Percentiles rank a stretch among this genome's conserved stretches.
Evolutionary conservation across 2,329 filamentous ascomycete species (phyloP).

Genomic region (Neophaeococcomyces aloes): DNA sequence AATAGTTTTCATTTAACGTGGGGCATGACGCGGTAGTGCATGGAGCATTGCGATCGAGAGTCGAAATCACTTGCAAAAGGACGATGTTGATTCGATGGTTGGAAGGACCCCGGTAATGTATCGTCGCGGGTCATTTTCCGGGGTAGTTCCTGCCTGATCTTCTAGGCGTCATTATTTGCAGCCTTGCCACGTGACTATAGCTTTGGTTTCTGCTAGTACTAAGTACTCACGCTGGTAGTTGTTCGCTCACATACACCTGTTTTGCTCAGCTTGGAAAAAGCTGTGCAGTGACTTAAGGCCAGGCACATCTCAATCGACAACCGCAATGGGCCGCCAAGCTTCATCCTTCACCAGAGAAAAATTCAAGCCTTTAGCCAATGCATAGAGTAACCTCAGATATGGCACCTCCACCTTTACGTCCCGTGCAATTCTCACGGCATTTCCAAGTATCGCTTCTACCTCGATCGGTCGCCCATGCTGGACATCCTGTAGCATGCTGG

Average conservation of each 20-base stretch:
- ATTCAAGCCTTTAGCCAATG: conserved; percentile 22
- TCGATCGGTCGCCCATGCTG: conserved; percentile 55
- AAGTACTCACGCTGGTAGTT: background rate
- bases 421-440: conserved; percentile 55
- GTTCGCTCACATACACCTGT: background rate
- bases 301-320: background rate
- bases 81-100: no score
- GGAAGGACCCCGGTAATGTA: no score
- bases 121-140: no score
- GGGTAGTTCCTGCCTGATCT: no score
- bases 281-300: no score
- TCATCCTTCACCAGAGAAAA: background rate
- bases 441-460: conserved; percentile 60
- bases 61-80: no score
- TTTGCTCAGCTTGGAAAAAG: background rate
- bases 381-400: conserved; percentile 56
- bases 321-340: conserved; percentile 1
- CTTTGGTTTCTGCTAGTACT: no score
- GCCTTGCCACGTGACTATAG: no score
- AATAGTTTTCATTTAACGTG: no score
- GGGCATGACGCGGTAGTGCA: no score
- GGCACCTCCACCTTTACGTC: conserved; percentile 53
- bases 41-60: no score
- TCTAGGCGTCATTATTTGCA: no score
- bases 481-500: conserved; percentile 62